These are phyloP conservation scores for Chaetomium fimeti DNA, from an alignment of 495 filamentous ascomycete species.

Conservation along the genomic window DNA sequence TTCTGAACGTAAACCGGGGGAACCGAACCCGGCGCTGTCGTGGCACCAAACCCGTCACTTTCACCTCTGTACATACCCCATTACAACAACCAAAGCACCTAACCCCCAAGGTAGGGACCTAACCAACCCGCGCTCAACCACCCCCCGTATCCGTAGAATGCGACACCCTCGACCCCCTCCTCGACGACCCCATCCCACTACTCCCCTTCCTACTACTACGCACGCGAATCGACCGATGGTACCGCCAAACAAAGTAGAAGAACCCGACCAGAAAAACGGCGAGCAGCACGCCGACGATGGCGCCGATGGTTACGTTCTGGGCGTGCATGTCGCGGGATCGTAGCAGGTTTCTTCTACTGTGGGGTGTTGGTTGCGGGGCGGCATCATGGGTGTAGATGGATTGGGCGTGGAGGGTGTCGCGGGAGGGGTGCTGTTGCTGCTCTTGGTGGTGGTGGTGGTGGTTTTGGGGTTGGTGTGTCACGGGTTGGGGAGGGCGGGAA, in stretches of 20 bases:
- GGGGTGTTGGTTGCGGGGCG: neutral
- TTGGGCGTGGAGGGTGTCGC: neutral
- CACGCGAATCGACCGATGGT: slow-evolving; percentile 34
- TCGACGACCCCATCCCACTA: neutral
- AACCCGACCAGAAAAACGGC: slow-evolving; percentile 34
- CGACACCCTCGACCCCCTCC: neutral
- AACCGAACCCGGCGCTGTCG: too few relatives aligned
- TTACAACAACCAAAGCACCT: too few relatives aligned
- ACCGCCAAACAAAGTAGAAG: slow-evolving; percentile 34
- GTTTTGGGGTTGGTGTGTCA: neutral
- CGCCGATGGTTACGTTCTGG: slow-evolving; percentile 39
- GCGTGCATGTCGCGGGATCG: slow-evolving; percentile 16
- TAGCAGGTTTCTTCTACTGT: too few relatives aligned
- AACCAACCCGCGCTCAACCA: too few relatives aligned
- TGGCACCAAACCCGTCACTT: too few relatives aligned
- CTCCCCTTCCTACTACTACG: neutral
- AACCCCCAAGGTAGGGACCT: too few relatives aligned
- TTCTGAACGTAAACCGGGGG: too few relatives aligned
- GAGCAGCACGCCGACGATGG: slow-evolving; percentile 38
- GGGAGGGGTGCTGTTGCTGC: neutral
- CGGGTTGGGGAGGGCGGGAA: neutral
- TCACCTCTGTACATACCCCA: too few relatives aligned
- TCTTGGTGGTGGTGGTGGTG: neutral
- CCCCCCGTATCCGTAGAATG: too few relatives aligned
- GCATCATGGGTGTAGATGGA: neutral